These are phyloP conservation scores for Plasmodium vinckei DNA, from an alignment of 169 alveolate genomes.

Conservation along the genomic window DNA sequence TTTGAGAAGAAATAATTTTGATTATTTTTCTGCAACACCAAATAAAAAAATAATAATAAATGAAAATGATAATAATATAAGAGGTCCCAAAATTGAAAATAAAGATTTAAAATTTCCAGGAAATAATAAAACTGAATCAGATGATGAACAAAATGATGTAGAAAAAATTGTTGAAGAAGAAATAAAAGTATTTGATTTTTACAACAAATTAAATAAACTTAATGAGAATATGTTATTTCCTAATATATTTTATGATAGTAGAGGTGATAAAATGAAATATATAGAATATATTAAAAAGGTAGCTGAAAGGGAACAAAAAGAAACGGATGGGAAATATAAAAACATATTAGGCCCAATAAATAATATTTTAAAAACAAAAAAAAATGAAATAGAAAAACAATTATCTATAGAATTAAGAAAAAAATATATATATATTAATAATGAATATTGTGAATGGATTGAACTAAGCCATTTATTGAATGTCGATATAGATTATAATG, in stretches of 20 bases:
- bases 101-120: not conserved
- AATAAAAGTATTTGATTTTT: slow-evolving; percentile 39
- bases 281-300: slow-evolving; percentile 16
- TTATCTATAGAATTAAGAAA: slow-evolving; percentile 28
- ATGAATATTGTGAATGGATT: slow-evolving; percentile 75
- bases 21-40: too few relatives aligned
- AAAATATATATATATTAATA: slow-evolving; percentile 50
- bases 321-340: not conserved
- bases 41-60: not conserved
- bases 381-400: slow-evolving; percentile 41
- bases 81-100: too few relatives aligned
- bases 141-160: slow-evolving; percentile 1
- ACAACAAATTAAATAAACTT: slow-evolving; percentile 34
- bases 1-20: too few relatives aligned
- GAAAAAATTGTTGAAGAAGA: slow-evolving; percentile 48
- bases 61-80: not conserved
- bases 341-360: slow-evolving; percentile 17
- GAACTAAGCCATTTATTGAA: slow-evolving; percentile 58
- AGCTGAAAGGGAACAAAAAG: not conserved
- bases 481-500: slow-evolving; percentile 61
- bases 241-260: slow-evolving; percentile 7
- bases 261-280: slow-evolving; percentile 46
- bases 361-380: slow-evolving; percentile 18
- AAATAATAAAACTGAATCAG: not conserved
- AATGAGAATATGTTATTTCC: slow-evolving; percentile 47